Base-by-base conservation (phyloP, 2,329 filamentous ascomycete genomes). In the Stemphylium beticola region DNA sequence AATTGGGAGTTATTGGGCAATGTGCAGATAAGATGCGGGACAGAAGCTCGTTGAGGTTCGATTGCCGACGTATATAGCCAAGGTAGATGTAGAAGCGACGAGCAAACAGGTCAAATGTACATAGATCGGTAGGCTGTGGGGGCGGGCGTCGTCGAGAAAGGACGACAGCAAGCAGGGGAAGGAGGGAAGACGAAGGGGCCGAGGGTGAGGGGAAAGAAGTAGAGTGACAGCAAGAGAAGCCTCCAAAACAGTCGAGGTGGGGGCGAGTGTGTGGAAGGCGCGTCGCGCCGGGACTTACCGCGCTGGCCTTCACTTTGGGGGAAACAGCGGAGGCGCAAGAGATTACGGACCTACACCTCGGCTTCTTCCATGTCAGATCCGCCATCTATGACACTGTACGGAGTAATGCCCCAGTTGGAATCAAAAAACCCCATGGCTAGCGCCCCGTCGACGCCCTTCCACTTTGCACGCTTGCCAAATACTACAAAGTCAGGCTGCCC, bases 401-500 rank as follows among this genome's bases (percentile, higher is more conserved):
- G 57, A 36, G 80, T 80, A 39, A 84, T 74, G 39, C 78, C 69
- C 84, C 84, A 86, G n/a, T 68, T 57, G 54, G 75, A 74, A 61
- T 85, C 81, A 58, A 86, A 81, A 68, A 83, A 85, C 0, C 83
- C 84, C 72, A 85, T 76, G 2, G 82, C 82, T 51, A 82, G 66
- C 4, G 78, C 75, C 4, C 83, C 83, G 38, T 78, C 81, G 39
- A 80, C 69, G 1, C 83, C 83, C 58, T 78, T 79, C 79, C 79
- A 83, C 52, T 76, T 74, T 65, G 79, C 79, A 20, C 69, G 75
- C 47, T 72, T 64, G 38, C 79, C 75, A 24, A 82, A 61, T 2
- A 86, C 67, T 4, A 86, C 74, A 61, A 85, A 85, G 60, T 86
- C 83, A 11, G 84, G 83, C 60, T 84, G 82, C 0, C 83, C 83